These are phyloP conservation scores for Corynespora cassiicola DNA, from an alignment of 2,329 filamentous ascomycete species.

Conservation along the genomic window DNA sequence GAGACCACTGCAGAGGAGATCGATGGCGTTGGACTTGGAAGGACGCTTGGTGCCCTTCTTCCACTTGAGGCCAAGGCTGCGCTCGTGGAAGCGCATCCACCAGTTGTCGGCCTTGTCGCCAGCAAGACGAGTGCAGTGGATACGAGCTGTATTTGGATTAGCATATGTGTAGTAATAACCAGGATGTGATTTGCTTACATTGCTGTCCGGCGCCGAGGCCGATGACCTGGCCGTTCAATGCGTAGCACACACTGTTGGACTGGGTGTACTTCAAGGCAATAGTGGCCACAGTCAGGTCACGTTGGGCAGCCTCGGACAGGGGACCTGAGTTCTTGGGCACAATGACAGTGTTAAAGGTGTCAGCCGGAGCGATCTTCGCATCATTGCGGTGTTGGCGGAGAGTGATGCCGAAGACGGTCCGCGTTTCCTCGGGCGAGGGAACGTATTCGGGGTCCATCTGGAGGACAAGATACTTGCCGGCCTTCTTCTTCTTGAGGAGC, in stretches of 20 bases:
- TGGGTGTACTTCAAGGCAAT: constrained; percentile 98
- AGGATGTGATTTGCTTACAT: constrained; percentile 59
- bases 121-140: constrained; percentile 96
- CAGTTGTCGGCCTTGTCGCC: constrained; percentile 99
- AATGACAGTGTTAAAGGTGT: constrained; percentile 83
- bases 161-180: background rate
- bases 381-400: constrained; percentile 94
- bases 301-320: constrained; percentile 80
- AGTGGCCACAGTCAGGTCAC: constrained; percentile 92
- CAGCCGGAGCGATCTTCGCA: constrained; percentile 78
- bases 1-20: constrained; percentile 89
- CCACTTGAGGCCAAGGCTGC: constrained; percentile 88
- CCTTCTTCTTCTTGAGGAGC: constrained; percentile 97
- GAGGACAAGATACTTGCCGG: constrained; percentile 92
- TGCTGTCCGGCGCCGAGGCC: constrained; percentile 96
- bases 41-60: constrained; percentile 96
- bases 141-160: constrained; percentile 63
- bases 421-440: constrained; percentile 75
- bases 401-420: constrained; percentile 89
- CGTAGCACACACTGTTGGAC: constrained; percentile 98
- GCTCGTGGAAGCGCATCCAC: constrained; percentile 98
- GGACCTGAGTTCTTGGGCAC: constrained; percentile 78
- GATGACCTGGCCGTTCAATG: constrained; percentile 89
- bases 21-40: constrained; percentile 98
- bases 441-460: constrained; percentile 90